Evolutionary conservation across 2,329 filamentous ascomycete species (phyloP).

Genomic region (Seiridium cupressi): DNA sequence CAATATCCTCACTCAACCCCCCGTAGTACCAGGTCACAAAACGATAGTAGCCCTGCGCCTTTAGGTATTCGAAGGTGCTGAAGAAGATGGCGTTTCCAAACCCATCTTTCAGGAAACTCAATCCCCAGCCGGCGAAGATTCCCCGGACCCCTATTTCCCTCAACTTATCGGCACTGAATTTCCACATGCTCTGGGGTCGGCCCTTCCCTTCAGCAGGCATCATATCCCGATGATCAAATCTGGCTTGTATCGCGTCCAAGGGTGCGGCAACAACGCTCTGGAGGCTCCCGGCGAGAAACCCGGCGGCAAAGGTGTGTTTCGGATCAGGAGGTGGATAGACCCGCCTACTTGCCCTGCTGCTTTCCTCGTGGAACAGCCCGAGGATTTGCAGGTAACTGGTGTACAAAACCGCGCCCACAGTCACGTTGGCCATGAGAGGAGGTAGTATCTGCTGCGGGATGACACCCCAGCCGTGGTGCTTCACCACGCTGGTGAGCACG

Average conservation of each 20-base stretch:
- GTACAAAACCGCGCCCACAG: constrained; percentile 72
- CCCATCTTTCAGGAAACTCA: constrained; percentile 69
- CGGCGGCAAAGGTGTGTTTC: constrained; percentile 64
- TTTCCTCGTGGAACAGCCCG: constrained; percentile 64
- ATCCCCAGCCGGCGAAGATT: constrained; percentile 70
- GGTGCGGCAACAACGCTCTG: constrained; percentile 74
- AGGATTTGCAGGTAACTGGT: constrained; percentile 73
- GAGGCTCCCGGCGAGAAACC: constrained; percentile 65
- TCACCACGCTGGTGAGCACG: constrained; percentile 65
- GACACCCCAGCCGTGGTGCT: constrained; percentile 70
- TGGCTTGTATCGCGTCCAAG: constrained; percentile 71
- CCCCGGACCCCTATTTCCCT: constrained; percentile 70
- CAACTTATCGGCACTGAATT: constrained; percentile 65
- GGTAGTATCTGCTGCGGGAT: constrained; percentile 76
- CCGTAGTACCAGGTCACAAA: constrained; percentile 73
- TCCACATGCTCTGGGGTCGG: constrained; percentile 66
- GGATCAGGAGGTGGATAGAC: constrained; percentile 69
- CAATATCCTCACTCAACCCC: constrained; percentile 48
- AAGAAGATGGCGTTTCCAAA: constrained; percentile 72
- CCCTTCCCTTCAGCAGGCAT: constrained; percentile 38
- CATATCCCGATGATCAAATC: constrained; percentile 61
- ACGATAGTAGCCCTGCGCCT: constrained; percentile 69
- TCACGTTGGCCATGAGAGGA: constrained; percentile 71
- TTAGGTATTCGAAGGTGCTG: constrained; percentile 72
- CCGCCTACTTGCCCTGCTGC: constrained; percentile 54